These are phyloP conservation scores for Volutella citrinella DNA, from an alignment of 2,329 filamentous ascomycete genomes.

Conservation along the genomic window DNA sequence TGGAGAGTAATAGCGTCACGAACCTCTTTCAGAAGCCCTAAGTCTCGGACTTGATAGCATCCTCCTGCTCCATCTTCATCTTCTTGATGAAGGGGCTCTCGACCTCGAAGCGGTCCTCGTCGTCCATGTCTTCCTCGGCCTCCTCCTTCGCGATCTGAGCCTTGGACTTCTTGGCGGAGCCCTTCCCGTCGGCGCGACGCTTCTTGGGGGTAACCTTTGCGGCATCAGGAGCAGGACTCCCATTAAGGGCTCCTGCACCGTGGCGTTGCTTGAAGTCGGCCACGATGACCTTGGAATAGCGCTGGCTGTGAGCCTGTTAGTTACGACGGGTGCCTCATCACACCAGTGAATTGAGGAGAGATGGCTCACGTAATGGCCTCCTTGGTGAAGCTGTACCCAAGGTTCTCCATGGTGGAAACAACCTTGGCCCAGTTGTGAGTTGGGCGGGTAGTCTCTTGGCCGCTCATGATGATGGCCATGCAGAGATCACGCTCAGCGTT, in stretches of 20 bases:
- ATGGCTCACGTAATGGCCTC: slow-evolving; percentile 37
- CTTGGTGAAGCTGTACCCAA: slow-evolving; percentile 35
- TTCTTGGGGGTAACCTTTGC: slow-evolving; percentile 21
- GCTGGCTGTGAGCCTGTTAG: slow-evolving; percentile 29
- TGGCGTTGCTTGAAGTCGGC: slow-evolving; percentile 31
- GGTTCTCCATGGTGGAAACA: slow-evolving; percentile 27
- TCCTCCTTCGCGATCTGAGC: slow-evolving; percentile 7
- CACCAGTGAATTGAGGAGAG: neutral
- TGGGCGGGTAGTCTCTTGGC: slow-evolving; percentile 21
- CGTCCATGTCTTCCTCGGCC: slow-evolving; percentile 11
- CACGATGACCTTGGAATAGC: slow-evolving; percentile 37
- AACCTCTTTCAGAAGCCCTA: no score
- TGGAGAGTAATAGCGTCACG: no score
- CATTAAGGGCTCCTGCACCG: slow-evolving; percentile 8
- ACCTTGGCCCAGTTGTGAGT: slow-evolving; percentile 34
- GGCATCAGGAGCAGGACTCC: slow-evolving; percentile 9
- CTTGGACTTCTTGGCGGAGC: slow-evolving; percentile 13
- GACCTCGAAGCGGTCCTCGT: neutral
- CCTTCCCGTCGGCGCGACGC: slow-evolving; percentile 15
- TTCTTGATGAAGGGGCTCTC: slow-evolving; percentile 25
- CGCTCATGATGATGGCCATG: slow-evolving; percentile 31
- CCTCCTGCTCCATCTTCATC: slow-evolving; percentile 26
- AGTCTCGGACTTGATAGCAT: slow-evolving; percentile 19
- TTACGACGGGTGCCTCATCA: neutral
- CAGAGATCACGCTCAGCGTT: slow-evolving; percentile 37